Base-by-base conservation (phyloP, 2,329 filamentous ascomycete species). In the Metarhizium anisopliae region DNA sequence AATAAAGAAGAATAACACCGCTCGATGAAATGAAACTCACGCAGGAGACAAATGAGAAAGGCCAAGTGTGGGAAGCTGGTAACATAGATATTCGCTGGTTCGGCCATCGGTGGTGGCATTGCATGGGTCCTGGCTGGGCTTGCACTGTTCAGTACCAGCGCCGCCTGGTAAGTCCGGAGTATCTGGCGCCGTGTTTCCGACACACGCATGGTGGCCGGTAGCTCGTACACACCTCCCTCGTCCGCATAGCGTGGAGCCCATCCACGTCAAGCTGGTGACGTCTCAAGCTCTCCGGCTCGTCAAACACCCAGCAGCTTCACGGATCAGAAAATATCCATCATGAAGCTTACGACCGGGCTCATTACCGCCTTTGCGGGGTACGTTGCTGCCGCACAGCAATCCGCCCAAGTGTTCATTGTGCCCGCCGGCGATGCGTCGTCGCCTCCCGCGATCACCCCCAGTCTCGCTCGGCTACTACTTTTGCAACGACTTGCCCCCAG, bases 391-490 rank as follows among this genome's bases (percentile, higher is more conserved):
- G 64, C 68, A 52, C 66, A 70, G 52, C 69, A 71, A 52, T 64
- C 69, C 47, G 80, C 80, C 54, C 74, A 78, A 60, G 81, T 81
- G 60, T 85, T 79, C 67, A 72, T 84, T 56, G 71, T 83, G 52
- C 72, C 69, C 54, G 58, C 63, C 55, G 62, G 62, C 59, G 64
- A 66, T 47, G 60, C 62, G 11, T 62, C 65, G 47, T 61, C 69
- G 36, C 63, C 72, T 50, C 70, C 76, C 53, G 72, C 73, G 50
- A 67, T 83, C 62, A 74, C 79, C 51, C 75, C 76, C 62, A 75
- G 78, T 66, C 71, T 83, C 66, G 80, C 78, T 56, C 76, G 80
- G 64, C 74, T 85, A 58, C 75, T 86, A 63, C 67, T 86, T 51
- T 76, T 83, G 13, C 81, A 83, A 66, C 78, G 83, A 53, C 69